phyloP scores from a whole-genome alignment of 2,329 filamentous ascomycete species.

The Endoconidiophora polonica region DNA sequence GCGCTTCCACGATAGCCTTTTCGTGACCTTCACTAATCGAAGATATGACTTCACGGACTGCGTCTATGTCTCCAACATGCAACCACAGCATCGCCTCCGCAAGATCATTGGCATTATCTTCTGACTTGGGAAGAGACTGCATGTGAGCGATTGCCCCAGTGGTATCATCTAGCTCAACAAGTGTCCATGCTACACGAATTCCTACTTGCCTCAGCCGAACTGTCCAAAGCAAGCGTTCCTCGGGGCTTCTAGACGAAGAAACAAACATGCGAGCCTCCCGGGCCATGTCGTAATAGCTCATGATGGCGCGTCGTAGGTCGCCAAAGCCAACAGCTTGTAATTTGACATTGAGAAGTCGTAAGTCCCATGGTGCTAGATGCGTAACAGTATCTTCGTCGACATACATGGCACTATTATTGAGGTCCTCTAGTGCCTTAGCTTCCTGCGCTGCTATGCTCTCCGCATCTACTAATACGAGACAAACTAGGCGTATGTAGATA shows the following conservation, averaged over 20 bases:
- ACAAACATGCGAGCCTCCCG: conserved; percentile 54
- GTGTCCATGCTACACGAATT: conserved; percentile 43
- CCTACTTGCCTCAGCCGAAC: conserved; percentile 59
- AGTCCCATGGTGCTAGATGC: conserved; percentile 71
- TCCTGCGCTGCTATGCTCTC: conserved; percentile 52
- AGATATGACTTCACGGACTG: conserved; percentile 41
- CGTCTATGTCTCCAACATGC: conserved; percentile 58
- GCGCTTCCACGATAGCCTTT: conserved; percentile 41
- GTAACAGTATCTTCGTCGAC: conserved; percentile 33
- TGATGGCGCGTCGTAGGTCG: conserved; percentile 68
- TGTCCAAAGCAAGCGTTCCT: conserved; percentile 51
- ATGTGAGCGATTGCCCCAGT: conserved; percentile 64
- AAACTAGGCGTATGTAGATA: conserved; percentile 66
- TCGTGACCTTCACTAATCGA: conserved; percentile 20
- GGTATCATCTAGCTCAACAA: conserved; percentile 78
- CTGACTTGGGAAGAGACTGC: conserved; percentile 31
- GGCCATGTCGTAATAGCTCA: conserved; percentile 79
- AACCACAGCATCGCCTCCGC: conserved; percentile 55
- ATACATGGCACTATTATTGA: conserved; percentile 40
- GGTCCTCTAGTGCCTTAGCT: conserved; percentile 45
- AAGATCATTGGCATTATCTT: conserved; percentile 26
- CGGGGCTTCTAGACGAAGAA: conserved; percentile 28
- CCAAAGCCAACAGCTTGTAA: conserved; percentile 75
- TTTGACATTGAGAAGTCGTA: conserved; percentile 67
- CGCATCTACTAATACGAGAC: conserved; percentile 62